Percentiles rank a stretch among this genome's conserved stretches.
Evolutionary conservation across 768 basidiomycete species (phyloP).

Genomic region (Pholiota conissans): DNA sequence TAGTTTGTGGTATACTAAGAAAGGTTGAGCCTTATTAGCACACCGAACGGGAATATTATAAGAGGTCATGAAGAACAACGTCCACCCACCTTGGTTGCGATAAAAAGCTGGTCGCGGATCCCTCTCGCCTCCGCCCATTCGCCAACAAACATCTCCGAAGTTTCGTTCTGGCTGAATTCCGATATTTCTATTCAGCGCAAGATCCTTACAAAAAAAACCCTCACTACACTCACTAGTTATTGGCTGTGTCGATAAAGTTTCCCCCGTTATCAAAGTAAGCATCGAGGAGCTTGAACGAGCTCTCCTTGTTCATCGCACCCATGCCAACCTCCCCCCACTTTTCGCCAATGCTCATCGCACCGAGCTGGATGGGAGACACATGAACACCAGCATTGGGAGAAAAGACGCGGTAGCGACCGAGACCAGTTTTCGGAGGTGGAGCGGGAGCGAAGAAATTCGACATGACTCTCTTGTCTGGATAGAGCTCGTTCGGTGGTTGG

Average conservation of each 20-base stretch:
- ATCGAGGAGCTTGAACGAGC: conserved; percentile 42
- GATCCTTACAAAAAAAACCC: too few relatives aligned
- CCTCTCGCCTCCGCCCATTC: conserved; percentile 1
- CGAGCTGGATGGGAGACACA: conserved; percentile 50
- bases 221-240: conserved; percentile 29
- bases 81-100: conserved; percentile 27
- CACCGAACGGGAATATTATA: too few relatives aligned
- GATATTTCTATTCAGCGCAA: not conserved
- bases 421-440: conserved; percentile 29
- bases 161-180: conserved; percentile 28
- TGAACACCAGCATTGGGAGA: conserved; percentile 42
- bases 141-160: not conserved
- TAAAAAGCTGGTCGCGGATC: conserved; percentile 8
- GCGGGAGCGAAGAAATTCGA: too few relatives aligned
- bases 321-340: conserved; percentile 32
- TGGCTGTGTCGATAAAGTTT: too few relatives aligned
- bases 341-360: conserved; percentile 50
- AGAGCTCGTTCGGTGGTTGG: too few relatives aligned
- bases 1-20: conserved; percentile 8
- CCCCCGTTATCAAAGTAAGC: conserved; percentile 39
- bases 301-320: conserved; percentile 38
- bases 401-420: conserved; percentile 40
- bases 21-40: not conserved
- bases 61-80: too few relatives aligned
- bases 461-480: too few relatives aligned